phyloP scores from a whole-genome alignment of 225 moss, liverwort and hornwort genomes.

The Bryoerythrophyllum caledonicum region DNA sequence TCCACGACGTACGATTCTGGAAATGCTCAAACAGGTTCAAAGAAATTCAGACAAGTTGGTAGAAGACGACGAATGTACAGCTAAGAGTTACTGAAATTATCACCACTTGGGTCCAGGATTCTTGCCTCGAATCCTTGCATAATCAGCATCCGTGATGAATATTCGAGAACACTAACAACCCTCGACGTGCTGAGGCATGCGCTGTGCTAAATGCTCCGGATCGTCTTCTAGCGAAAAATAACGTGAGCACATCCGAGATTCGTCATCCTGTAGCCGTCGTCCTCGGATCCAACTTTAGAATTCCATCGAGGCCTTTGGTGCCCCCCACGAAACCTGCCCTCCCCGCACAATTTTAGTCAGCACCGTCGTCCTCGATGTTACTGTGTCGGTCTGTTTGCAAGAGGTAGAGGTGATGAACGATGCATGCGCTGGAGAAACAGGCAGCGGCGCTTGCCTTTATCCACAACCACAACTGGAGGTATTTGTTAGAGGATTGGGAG shows the following conservation, averaged over 20 bases:
- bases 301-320: too few relatives aligned
- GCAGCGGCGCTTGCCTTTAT: not conserved
- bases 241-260: not conserved
- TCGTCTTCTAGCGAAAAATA: not conserved
- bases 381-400: too few relatives aligned
- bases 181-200: too few relatives aligned
- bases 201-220: not conserved
- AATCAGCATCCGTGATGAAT: not conserved
- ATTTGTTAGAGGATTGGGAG: not conserved
- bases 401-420: not conserved
- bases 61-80: not conserved
- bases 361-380: too few relatives aligned
- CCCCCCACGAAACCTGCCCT: too few relatives aligned
- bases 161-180: not conserved
- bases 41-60: not conserved
- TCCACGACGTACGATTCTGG: too few relatives aligned
- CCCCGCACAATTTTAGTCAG: too few relatives aligned
- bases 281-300: too few relatives aligned
- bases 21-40: not conserved
- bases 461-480: too few relatives aligned
- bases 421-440: not conserved
- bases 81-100: too few relatives aligned
- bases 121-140: not conserved
- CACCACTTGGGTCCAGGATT: not conserved
- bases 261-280: not conserved